phyloP scores from a whole-genome alignment of 306 rosid genomes.

The Prunus dulcis region DNA sequence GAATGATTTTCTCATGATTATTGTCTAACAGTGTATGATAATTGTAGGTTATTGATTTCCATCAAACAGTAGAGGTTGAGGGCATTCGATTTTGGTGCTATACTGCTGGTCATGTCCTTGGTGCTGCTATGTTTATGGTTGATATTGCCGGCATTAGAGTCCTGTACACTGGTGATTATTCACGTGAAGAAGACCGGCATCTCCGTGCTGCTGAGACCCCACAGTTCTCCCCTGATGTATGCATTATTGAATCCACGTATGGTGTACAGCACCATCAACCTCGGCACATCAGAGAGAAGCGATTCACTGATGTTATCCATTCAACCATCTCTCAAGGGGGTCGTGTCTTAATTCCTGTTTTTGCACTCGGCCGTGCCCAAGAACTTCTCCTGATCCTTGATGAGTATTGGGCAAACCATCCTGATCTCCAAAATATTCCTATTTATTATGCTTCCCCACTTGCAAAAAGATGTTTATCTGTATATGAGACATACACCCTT shows the following conservation, averaged over 20 bases:
- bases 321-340: slow-evolving; percentile 91
- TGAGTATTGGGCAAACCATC: slow-evolving; percentile 94
- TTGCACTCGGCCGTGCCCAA: slow-evolving; percentile 95
- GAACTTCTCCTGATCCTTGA: slow-evolving; percentile 93
- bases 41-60: slow-evolving; percentile 92
- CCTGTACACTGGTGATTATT: slow-evolving; percentile 94
- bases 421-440: slow-evolving; percentile 84
- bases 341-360: slow-evolving; percentile 87
- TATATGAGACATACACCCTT: slow-evolving; percentile 89
- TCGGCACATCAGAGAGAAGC: slow-evolving; percentile 76
- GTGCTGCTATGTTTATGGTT: slow-evolving; percentile 99
- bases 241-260: slow-evolving; percentile 93
- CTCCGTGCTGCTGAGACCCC: slow-evolving; percentile 98
- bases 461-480: slow-evolving; percentile 85
- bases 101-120: slow-evolving; percentile 96
- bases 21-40: slow-evolving; percentile 20
- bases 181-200: slow-evolving; percentile 97
- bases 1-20: not conserved
- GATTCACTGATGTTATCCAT: slow-evolving; percentile 88
- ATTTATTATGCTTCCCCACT: slow-evolving; percentile 97
- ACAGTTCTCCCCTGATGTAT: slow-evolving; percentile 86
- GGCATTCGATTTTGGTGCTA: slow-evolving; percentile 98
- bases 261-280: slow-evolving; percentile 98
- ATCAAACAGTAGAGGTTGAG: slow-evolving; percentile 86
- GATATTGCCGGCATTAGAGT: slow-evolving; percentile 93